phyloP scores from a whole-genome alignment of 148 eudicot genomes.

The Euryodendron excelsum region DNA sequence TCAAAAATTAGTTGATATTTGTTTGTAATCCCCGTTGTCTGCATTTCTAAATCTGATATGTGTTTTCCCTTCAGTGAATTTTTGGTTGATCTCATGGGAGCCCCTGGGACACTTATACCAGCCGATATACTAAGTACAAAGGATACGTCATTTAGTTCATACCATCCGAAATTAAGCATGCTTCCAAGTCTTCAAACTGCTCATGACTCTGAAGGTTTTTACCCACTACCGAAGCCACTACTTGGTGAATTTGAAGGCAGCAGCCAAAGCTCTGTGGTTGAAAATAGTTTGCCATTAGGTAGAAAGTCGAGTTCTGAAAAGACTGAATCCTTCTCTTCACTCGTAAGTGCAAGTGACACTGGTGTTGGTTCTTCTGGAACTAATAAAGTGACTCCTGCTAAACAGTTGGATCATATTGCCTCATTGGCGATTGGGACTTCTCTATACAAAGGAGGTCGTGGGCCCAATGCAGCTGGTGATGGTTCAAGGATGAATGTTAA shows the following conservation, averaged over 20 bases:
- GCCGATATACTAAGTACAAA: slow-evolving; percentile 60
- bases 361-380: slow-evolving; percentile 64
- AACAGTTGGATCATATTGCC: slow-evolving; percentile 54
- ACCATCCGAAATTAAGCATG: slow-evolving; percentile 42
- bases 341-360: slow-evolving; percentile 33
- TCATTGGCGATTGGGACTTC: slow-evolving; percentile 71
- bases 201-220: slow-evolving; percentile 38
- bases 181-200: slow-evolving; percentile 41
- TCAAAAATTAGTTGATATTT: background rate
- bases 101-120: slow-evolving; percentile 92
- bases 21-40: background rate
- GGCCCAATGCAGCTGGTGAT: slow-evolving; percentile 71
- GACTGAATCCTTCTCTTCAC: slow-evolving; percentile 41
- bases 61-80: slow-evolving; percentile 63
- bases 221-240: slow-evolving; percentile 27
- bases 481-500: slow-evolving; percentile 82
- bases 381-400: slow-evolving; percentile 35
- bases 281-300: slow-evolving; percentile 22
- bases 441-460: slow-evolving; percentile 74
- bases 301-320: slow-evolving; percentile 32
- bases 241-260: slow-evolving; percentile 29
- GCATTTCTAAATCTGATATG: background rate
- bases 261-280: slow-evolving; percentile 29
- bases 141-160: slow-evolving; percentile 50
- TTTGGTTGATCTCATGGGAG: slow-evolving; percentile 99